Base-by-base conservation (phyloP, 257 asterid species). In the Apocynum venetum region DNA sequence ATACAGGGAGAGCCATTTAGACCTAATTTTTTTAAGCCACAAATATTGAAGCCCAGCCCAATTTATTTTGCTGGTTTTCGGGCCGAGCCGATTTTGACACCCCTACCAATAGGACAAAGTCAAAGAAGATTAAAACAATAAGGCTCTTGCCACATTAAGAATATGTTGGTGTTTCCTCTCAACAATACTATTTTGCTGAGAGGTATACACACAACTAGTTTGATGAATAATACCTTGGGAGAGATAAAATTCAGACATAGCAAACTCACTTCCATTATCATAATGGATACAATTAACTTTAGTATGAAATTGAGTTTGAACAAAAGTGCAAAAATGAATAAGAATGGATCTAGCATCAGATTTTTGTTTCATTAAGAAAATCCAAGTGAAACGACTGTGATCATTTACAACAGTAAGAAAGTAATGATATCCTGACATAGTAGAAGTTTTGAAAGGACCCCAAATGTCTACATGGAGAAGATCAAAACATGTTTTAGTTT, bases 101-200 rank as follows among this genome's bases (percentile, higher is more conserved):
- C 31, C 31, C 31, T 25, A 25, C 31, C 61, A 76, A 31, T 43
- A n/a, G 3, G 2, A 4, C 8, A 3, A 3, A 7, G 0, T 63
- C 43, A 17, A 63, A 11, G 1, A 4, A 0, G 72, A 1, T 15
- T 76, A 72, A 35, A 25, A 25, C 31, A 76, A 60, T 11, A 76
- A 31, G 57, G 72, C n/a, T 0, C 72, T 8, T 2, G 72, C 79
- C 13, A 76, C 46, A 3, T n/a, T 6, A 0, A 76, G n/a, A 20
- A 76, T 25, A 12, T 76, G 79, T 12, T 35, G 70, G 31, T 76
- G 72, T 8, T 76, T 76, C 2, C 61, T 10, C 41, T 75, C 72
- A 2, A 60, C 78, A 5, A 59, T 6, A 1, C 78, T 12, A 72
- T 72, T 72, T 25, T 59, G 72, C 9, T 75, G 67, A 19, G 60